Evolutionary conservation across 306 rosid species (phyloP).

Genomic region (Corylus avellana): DNA sequence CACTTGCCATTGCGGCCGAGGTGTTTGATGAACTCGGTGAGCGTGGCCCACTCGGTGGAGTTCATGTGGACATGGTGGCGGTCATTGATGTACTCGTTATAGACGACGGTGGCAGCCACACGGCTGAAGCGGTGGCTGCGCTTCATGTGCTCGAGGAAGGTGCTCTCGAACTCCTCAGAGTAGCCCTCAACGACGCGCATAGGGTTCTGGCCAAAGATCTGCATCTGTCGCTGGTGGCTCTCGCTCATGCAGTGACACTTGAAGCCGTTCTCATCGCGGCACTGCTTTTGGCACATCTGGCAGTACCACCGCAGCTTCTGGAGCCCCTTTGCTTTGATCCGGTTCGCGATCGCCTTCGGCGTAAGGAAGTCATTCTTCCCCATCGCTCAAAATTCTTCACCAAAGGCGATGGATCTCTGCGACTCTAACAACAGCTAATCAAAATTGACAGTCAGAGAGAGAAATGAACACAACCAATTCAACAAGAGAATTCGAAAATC

Average conservation of each 20-base stretch:
- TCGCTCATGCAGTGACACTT: constrained; percentile 97
- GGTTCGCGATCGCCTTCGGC: constrained; percentile 86
- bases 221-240: constrained; percentile 95
- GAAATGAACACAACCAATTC: no score
- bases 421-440: no score
- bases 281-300: constrained; percentile 98
- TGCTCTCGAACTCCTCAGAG: constrained; percentile 71
- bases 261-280: constrained; percentile 92
- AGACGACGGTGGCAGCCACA: constrained; percentile 84
- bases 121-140: constrained; percentile 90
- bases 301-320: constrained; percentile 98
- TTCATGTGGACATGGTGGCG: constrained; percentile 91
- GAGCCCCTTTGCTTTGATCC: constrained; percentile 89
- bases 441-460: no score
- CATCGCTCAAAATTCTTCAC: constrained; percentile 33
- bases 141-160: constrained; percentile 83
- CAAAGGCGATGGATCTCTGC: background rate
- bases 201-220: constrained; percentile 77
- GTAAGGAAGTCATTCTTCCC: constrained; percentile 90
- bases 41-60: constrained; percentile 77
- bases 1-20: constrained; percentile 82
- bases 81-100: constrained; percentile 82
- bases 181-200: constrained; percentile 73
- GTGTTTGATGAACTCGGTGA: constrained; percentile 83
- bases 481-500: no score